These are phyloP conservation scores for Rosa lucieae DNA, from an alignment of 306 rosid species.

Conservation along the genomic window DNA sequence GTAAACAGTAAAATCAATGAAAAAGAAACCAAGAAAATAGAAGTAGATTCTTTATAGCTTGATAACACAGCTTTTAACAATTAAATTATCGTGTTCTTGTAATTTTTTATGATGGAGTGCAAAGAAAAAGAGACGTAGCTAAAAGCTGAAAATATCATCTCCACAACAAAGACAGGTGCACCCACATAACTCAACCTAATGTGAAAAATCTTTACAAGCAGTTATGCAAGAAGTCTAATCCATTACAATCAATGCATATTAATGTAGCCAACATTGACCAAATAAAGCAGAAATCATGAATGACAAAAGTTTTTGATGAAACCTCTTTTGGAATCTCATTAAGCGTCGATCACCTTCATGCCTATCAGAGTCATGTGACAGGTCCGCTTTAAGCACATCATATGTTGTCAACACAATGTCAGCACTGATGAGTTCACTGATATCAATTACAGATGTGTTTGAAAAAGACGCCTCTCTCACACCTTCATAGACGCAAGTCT, in stretches of 20 bases:
- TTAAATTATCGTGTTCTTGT: background rate
- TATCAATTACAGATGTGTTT: conserved; percentile 47
- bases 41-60: background rate
- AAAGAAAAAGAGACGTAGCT: background rate
- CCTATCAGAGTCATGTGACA: conserved; percentile 92
- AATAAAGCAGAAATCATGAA: background rate
- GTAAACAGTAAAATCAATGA: conserved; percentile 8
- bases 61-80: background rate
- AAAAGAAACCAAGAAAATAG: background rate
- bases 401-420: conserved; percentile 90
- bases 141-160: background rate
- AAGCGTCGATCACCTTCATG: conserved; percentile 86
- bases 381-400: conserved; percentile 89
- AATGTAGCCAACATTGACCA: conserved; percentile 10
- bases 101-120: background rate
- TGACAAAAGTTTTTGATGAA: conserved; percentile 21
- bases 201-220: background rate
- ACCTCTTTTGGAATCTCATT: conserved; percentile 95
- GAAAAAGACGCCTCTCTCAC: conserved; percentile 68
- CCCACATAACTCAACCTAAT: background rate
- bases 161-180: background rate
- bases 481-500: conserved; percentile 80
- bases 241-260: background rate
- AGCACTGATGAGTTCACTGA: conserved; percentile 64
- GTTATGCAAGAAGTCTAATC: background rate